Evolutionary conservation across 495 filamentous ascomycete genomes (phyloP), one percentile per base, ranked within the genome.

Genomic region (Articulospora tetracladia): DNA sequence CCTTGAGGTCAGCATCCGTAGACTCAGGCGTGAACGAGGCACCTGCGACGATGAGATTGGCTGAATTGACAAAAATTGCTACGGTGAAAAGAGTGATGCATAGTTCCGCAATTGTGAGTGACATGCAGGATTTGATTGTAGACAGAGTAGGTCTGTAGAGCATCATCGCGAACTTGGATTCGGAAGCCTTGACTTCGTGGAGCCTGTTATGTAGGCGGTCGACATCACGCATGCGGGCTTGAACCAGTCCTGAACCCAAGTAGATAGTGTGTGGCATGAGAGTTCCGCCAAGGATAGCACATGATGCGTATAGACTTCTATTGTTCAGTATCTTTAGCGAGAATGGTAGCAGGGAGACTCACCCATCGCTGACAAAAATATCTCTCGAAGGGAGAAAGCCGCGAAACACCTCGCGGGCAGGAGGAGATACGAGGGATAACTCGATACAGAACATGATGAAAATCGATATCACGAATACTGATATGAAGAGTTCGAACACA

Each of bases 241-340:
- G 90, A 0, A 93, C 90, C 47, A 95, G 84, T 8, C 91, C 91
- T 39, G 88, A 92, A 20, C 92, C 92, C 8, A 96, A 80, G 66
- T 91, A 96, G 24, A 96, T 77, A 28, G 85, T 90, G 72, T 96
- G 92, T 1, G 92, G 92, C 92, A 96, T 96, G 22, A 96, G 90
- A 0, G 91, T 96, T 13, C 91, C 92, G 26, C 92, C 92, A 12
- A 96, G 79, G 62, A 96, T 96, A 58, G 90, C 92, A 67, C 92
- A 96, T 53, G 90, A 87, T 71, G 92, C 86, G 73, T 92, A 96
- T 12, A 96, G 72, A 20, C 88, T 89, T 59, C 62, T 28, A 36
- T n/a, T 24, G 24, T n/a, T 30, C 11, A 50, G n/a, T 30, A 25
- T n/a, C n/a, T n/a, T 36, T 19, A 1, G 26, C 22, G 23, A 30